Evolutionary conservation across 139 green algal genomes (phyloP).

Genomic region (Parachlorella kessleri): DNA sequence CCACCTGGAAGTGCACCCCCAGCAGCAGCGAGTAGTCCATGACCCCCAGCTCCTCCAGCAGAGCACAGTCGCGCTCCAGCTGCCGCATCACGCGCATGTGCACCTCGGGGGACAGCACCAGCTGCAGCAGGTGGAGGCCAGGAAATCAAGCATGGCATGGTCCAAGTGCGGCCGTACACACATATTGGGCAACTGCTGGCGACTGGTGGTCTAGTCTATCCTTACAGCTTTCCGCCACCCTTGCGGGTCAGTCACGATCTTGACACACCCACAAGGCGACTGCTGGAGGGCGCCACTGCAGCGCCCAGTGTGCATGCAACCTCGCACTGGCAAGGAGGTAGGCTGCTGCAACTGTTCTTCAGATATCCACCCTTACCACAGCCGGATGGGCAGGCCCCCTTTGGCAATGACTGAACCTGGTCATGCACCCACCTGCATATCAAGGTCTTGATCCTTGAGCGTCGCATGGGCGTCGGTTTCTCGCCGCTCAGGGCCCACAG

Average conservation of each 20-base stretch:
- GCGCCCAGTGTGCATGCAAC: too few relatives aligned
- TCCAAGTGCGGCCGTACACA: too few relatives aligned
- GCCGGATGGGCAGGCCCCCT: neutral
- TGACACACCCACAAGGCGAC: too few relatives aligned
- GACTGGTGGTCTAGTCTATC: too few relatives aligned
- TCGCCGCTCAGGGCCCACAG: conserved; percentile 2
- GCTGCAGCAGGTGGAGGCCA: too few relatives aligned
- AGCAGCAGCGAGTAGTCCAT: conserved; percentile 90
- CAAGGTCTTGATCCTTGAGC: conserved; percentile 79
- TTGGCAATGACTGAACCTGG: neutral
- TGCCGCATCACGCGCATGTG: conserved; percentile 47
- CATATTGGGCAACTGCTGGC: too few relatives aligned
- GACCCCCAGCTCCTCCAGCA: conserved; percentile 66
- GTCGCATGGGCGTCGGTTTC: neutral
- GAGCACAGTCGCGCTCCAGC: conserved; percentile 58
- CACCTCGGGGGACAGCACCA: neutral
- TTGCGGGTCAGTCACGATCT: too few relatives aligned
- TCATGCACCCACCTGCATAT: conserved; percentile 35
- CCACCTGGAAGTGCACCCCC: conserved; percentile 47
- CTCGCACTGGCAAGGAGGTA: too few relatives aligned
- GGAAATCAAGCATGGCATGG: too few relatives aligned
- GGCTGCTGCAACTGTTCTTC: too few relatives aligned
- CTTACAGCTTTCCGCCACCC: too few relatives aligned
- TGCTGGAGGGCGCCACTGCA: too few relatives aligned
- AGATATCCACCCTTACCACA: neutral